Evolutionary conservation across 225 moss, liverwort and hornwort genomes (phyloP).

Genomic region (Pseudisothecium myosuroides): DNA sequence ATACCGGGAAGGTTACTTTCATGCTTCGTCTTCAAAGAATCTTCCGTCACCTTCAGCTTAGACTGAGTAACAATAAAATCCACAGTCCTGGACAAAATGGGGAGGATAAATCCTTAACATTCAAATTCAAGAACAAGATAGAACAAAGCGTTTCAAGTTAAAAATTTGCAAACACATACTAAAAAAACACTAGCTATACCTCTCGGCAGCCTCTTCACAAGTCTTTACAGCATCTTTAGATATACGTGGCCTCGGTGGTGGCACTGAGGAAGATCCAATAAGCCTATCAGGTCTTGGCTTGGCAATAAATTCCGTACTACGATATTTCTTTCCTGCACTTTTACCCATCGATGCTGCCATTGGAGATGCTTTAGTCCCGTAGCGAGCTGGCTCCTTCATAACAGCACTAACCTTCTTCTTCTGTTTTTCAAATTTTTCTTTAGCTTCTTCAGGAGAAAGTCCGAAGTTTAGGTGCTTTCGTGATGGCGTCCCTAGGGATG

Average conservation of each 20-base stretch:
- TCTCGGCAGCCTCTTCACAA: background rate
- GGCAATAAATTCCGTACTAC: background rate
- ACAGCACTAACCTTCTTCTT: background rate
- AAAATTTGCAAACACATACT: background rate
- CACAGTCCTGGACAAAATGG: slow-evolving; percentile 2
- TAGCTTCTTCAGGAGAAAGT: background rate
- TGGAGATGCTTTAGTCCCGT: background rate
- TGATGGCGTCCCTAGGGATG: slow-evolving; percentile 5
- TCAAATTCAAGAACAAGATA: background rate
- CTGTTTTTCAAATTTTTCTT: background rate
- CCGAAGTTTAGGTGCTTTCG: slow-evolving; percentile 27
- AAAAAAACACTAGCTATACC: no score
- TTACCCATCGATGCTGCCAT: background rate
- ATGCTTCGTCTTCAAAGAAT: background rate
- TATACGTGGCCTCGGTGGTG: background rate
- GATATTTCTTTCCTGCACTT: background rate
- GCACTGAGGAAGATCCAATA: background rate
- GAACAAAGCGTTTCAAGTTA: background rate
- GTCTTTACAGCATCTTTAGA: background rate
- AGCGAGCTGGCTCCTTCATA: background rate
- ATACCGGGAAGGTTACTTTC: background rate
- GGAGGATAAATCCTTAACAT: background rate
- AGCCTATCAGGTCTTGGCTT: background rate
- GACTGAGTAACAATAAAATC: background rate
- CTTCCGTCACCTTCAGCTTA: background rate